Base-by-base conservation (phyloP, 2,329 filamentous ascomycete species). In the Nigrospora oryzae region DNA sequence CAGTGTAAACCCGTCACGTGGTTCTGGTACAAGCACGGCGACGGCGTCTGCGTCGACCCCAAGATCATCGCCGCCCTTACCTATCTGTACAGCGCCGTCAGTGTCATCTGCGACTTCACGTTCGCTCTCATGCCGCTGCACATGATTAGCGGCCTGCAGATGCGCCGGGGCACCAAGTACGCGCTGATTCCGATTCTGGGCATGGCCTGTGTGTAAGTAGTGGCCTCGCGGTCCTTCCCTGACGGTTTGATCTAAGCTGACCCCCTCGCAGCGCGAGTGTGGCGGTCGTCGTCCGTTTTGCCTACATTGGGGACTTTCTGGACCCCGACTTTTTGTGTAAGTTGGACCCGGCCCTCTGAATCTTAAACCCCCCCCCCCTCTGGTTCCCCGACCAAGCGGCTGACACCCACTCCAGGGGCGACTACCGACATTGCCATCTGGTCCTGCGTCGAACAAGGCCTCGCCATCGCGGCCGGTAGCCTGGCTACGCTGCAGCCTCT, bases 101-200 rank as follows among this genome's bases (percentile, higher is more conserved):
- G 62, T 5, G 64, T 63, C 17, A 49, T 63, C 14, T 63, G 61
- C 38, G 69, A 72, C 53, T 63, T 69, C 42, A 63, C 63, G 1
- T 54, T 71, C 19, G 66, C 64, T 7, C 48, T 71, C 11, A 48
- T 72, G n/a, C 69, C 69, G 3, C 59, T 73, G 13, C 68, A 68
- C 41, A 59, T 77, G 7, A 65, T 77, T 2, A 67, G 64, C 62
- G 61, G 65, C 34, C 51, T 75, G 19, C 64, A 74, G 38, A 75
- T 77, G 70, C 67, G 66, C 33, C 45, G 45, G 3, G 63, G 60
- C 41, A 69, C 67, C 1, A 77, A 76, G 52, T 32, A 60, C 11
- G 62, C 71, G 1, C 60, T 75, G n/a, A 66, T 63, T 3, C 63
- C 62, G n/a, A 69, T 77, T 43, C 53, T 78, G 11, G 66, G 68